Conservation (phyloP, 306 rosid species). For the Dicorynia guianensis region DNA sequence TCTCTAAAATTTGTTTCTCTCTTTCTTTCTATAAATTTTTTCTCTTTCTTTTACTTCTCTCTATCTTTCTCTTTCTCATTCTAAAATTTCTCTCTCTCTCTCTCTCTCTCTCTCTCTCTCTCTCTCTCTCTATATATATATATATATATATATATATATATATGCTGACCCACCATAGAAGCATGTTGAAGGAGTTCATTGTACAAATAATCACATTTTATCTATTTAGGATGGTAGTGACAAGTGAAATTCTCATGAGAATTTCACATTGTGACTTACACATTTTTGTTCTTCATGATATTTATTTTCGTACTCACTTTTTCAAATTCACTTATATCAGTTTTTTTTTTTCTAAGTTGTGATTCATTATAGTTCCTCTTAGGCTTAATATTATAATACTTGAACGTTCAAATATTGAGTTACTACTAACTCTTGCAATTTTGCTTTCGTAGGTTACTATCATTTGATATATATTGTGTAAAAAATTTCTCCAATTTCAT, state of each 20-base stretch:
- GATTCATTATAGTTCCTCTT: constrained; percentile 52
- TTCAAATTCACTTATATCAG: constrained; percentile 65
- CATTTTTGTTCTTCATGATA: constrained; percentile 68
- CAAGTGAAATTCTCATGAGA: constrained; percentile 62
- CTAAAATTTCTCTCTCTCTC: too few relatives aligned
- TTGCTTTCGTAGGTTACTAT: constrained; percentile 8
- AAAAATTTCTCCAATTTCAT: constrained; percentile 11
- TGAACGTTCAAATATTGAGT: constrained; percentile 35
- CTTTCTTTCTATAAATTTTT: too few relatives aligned
- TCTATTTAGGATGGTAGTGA: constrained; percentile 79
- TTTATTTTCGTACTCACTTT: constrained; percentile 58
- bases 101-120: too few relatives aligned
- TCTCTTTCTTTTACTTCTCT: too few relatives aligned
- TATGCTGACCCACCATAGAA: constrained; percentile 90
- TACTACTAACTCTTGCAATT: constrained; percentile 4
- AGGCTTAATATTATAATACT: constrained; percentile 43
- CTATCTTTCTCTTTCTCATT: too few relatives aligned
- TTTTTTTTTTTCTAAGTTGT: constrained; percentile 57
- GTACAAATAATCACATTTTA: constrained; percentile 58
- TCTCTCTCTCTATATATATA: too few relatives aligned
- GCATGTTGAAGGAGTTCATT: constrained; percentile 89
- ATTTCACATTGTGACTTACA: constrained; percentile 63
- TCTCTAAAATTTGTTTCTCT: too few relatives aligned
- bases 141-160: too few relatives aligned
- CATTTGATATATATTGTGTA: constrained; percentile 20